Evolutionary conservation across 352 stramenopile genomes (phyloP).

Genomic region (Phytophthora aleatoria): DNA sequence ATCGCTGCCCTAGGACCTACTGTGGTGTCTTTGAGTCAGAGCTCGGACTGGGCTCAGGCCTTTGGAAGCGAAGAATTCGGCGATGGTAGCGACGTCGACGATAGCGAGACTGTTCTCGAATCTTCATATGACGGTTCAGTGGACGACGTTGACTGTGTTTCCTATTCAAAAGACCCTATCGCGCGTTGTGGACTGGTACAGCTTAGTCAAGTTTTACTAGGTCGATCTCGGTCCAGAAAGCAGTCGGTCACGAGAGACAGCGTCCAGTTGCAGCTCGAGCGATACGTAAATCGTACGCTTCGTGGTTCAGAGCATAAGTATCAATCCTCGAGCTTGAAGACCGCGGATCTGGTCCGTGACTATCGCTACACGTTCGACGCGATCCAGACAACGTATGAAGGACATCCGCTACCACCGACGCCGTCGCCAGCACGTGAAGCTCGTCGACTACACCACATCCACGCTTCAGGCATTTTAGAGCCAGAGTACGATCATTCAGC

Average conservation of each 20-base stretch:
- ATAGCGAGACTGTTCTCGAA: not conserved
- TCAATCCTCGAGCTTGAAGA: conserved; percentile 19
- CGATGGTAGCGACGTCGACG: conserved; percentile 20
- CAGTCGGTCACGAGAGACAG: conserved; percentile 13
- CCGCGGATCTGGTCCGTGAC: conserved; percentile 35
- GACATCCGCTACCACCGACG: conserved; percentile 42
- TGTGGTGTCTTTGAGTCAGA: conserved; percentile 37
- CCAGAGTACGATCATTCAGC: conserved; percentile 48
- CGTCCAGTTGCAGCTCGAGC: conserved; percentile 32
- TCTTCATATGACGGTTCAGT: not conserved
- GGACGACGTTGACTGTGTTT: not conserved
- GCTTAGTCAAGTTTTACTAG: conserved; percentile 36
- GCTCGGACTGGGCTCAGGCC: conserved; percentile 23
- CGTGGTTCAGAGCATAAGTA: conserved; percentile 36
- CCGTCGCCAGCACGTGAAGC: conserved; percentile 36
- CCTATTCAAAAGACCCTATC: conserved; percentile 17
- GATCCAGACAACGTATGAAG: conserved; percentile 34
- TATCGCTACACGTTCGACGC: conserved; percentile 49
- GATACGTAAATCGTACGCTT: conserved; percentile 40
- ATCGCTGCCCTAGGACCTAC: conserved; percentile 42
- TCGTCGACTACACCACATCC: conserved; percentile 40
- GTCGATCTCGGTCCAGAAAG: not conserved
- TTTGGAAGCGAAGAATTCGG: conserved; percentile 6
- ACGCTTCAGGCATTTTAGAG: conserved; percentile 40
- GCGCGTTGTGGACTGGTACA: conserved; percentile 35